A percentile compares a stretch with the other conserved stretches of the same genome.
These are phyloP conservation scores for Termitomyces sp. DNA, from an alignment of 1,284 basidiomycete species.

Conservation along the genomic window DNA sequence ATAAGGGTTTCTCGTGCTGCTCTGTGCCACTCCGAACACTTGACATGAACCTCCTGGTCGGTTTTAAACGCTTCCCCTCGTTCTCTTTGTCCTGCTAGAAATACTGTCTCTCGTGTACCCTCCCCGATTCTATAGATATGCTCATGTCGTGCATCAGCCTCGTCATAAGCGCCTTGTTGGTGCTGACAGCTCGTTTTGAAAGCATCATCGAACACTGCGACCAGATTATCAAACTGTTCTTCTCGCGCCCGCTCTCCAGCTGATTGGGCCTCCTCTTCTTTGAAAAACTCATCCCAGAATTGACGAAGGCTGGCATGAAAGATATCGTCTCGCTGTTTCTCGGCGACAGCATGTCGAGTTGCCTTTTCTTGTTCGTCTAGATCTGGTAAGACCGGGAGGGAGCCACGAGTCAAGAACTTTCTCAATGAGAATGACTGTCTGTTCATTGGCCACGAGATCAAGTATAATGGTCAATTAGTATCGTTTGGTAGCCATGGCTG, in stretches of 20 bases:
- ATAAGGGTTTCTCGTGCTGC: background rate
- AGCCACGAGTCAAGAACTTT: no score
- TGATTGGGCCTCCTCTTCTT: slow-evolving; percentile 1
- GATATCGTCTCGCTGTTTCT: background rate
- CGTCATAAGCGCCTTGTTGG: background rate
- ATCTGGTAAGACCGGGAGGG: background rate
- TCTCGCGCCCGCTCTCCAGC: background rate
- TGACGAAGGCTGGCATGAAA: background rate
- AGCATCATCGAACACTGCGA: background rate
- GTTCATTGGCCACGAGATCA: no score
- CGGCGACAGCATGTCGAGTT: background rate
- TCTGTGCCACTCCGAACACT: background rate
- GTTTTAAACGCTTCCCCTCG: background rate
- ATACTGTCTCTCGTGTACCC: background rate
- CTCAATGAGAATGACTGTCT: no score
- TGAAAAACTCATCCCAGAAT: background rate
- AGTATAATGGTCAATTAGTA: no score
- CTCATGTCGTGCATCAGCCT: background rate
- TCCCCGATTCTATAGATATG: background rate
- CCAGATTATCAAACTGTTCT: slow-evolving; percentile 1
- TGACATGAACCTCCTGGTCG: background rate
- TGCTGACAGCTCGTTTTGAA: background rate
- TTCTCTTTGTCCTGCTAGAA: background rate
- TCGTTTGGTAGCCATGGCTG: no score
- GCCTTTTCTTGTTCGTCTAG: background rate